Evolutionary conservation across 2,329 filamentous ascomycete genomes (phyloP), one percentile per base, ranked within the genome.

Genomic region (Penicillium brevicompactum): DNA sequence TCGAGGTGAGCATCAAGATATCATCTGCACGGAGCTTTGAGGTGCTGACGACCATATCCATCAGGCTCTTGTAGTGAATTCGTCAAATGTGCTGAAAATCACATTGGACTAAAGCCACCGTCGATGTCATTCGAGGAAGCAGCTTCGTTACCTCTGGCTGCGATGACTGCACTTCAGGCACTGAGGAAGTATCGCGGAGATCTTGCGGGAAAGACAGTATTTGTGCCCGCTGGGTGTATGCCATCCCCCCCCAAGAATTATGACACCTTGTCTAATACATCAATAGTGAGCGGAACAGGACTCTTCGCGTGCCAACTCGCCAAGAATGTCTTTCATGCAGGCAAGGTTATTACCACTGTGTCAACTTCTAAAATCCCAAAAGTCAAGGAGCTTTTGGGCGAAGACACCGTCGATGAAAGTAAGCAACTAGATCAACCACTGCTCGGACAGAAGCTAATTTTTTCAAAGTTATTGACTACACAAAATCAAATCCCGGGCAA

Each of bases 131-230:
- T 79, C 51, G 69, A 70, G 27, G 72, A 77, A 32, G 77, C 78
- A 24, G 75, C 77, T 11, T 75, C 76, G 0, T 70, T 80, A 18
- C 77, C 74, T 2, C 68, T 74, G 10, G 66, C 72, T 4, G 70
- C 70, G 1, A 62, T 78, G n/a, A 81, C 79, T 2, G 76, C 78
- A 0, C 67, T 76, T 21, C 80, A 84, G 62, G 63, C 68, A 22
- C 70, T 83, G 40, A 70, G 68, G 34, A 70, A 67, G 2, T 80
- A 74, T 0, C 57, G 80, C 31, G 76, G 76, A n/a, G 75, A 73
- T 16, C 74, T 84, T 0, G 67, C 75, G 18, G 81, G 80, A 8
- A 81, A 80, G 68, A 82, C 80, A 1, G 80, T 82, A 1, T 81
- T 81, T 54, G 72, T 85, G 6, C 75, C 80, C 0, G 82, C 72